Percentiles rank a stretch among this genome's conserved stretches.
Conservation (phyloP, 129 eudicot species). For the Dittrichia graveolens region DNA sequence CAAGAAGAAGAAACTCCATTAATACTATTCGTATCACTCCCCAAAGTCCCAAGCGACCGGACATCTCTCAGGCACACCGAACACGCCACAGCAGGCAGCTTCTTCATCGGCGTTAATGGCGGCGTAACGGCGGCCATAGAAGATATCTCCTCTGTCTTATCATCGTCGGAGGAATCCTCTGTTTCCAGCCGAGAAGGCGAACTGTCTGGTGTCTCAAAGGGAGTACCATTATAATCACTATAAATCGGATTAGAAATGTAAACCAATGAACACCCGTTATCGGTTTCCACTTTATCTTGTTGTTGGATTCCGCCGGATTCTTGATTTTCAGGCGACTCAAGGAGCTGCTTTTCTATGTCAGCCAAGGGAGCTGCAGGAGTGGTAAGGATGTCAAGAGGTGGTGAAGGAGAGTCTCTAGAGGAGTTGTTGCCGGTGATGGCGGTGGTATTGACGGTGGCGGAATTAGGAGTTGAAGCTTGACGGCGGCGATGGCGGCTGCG, state of each 20-base stretch:
- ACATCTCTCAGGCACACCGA: conserved; percentile 52
- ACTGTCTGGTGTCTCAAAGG: conserved; percentile 74
- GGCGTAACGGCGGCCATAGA: conserved; percentile 40
- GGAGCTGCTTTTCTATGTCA: conserved; percentile 50
- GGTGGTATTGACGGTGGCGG: conserved; percentile 22
- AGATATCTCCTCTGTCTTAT: conserved; percentile 6
- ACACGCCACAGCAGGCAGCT: conserved; percentile 49
- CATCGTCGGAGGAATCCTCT: conserved; percentile 42
- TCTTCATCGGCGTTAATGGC: conserved; percentile 57
- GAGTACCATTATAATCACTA: conserved; percentile 51
- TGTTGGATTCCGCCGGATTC: conserved; percentile 27
- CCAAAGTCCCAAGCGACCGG: conserved; percentile 43
- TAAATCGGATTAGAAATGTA: conserved; percentile 84
- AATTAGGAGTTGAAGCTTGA: neutral
- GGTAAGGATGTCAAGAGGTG: conserved; percentile 37
- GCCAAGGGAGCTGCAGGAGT: conserved; percentile 42
- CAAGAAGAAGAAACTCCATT: conserved; percentile 53
- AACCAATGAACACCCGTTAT: conserved; percentile 36
- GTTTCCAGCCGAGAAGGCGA: conserved; percentile 71
- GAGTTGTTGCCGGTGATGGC: conserved; percentile 2
- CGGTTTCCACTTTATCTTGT: conserved; percentile 21
- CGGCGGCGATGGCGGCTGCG: conserved; percentile 31
- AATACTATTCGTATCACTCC: conserved; percentile 59
- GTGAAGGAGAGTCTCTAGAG: conserved; percentile 24
- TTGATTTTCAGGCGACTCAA: conserved; percentile 26